phyloP scores from a whole-genome alignment of 306 rosid species.

The Quercus berberidifolia region DNA sequence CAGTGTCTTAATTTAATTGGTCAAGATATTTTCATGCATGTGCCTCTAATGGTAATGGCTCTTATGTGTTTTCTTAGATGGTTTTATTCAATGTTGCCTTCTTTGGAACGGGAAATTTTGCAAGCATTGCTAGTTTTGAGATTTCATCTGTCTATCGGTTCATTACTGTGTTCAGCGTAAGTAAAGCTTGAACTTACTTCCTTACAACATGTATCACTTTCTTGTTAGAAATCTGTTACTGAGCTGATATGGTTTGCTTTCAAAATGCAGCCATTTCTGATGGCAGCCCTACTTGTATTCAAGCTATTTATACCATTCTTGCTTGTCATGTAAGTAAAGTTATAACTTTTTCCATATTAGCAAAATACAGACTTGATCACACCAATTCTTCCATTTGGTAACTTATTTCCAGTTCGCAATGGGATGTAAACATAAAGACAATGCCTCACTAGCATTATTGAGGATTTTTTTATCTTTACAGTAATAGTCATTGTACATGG shows the following conservation, averaged over 20 bases:
- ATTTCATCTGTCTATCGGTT: constrained; percentile 90
- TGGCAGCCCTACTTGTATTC: constrained; percentile 88
- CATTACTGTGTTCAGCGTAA: constrained; percentile 85
- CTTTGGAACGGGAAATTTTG: constrained; percentile 92
- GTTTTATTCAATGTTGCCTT: constrained; percentile 82
- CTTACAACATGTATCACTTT: background rate
- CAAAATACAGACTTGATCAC: background rate
- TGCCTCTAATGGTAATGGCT: constrained; percentile 7
- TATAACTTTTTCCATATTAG: constrained; percentile 1
- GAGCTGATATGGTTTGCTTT: constrained; percentile 19
- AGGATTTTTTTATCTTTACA: background rate
- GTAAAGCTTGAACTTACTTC: constrained; percentile 35
- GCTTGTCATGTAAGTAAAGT: constrained; percentile 79
- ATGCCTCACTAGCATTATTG: background rate
- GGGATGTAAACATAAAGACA: background rate
- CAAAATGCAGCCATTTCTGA: constrained; percentile 75
- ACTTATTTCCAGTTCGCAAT: background rate
- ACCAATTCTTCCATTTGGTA: background rate
- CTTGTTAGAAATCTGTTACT: constrained; percentile 15
- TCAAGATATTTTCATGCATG: constrained; percentile 17
- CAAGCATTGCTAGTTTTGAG: constrained; percentile 93
- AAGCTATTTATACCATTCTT: constrained; percentile 87
- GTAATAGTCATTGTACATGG: background rate
- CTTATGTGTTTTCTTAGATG: constrained; percentile 47
- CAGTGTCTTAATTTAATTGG: background rate